Conservation (phyloP, 2,329 filamentous ascomycete genomes). For the Grosmannia serpens region DNA sequence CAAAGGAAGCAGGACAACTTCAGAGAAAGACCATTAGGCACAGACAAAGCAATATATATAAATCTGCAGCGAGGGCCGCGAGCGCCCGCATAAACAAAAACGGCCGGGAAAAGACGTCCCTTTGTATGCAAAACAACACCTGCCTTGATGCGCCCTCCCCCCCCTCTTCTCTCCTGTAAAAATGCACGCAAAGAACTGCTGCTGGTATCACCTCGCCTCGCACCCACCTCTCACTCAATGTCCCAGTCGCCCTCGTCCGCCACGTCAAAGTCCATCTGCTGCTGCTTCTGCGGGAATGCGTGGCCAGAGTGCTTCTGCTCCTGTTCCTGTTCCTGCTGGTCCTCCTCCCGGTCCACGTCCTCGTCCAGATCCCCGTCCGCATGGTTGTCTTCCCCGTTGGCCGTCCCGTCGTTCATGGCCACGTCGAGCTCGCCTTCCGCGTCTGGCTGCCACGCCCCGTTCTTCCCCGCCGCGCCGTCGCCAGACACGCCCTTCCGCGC, state of each 20-base stretch:
- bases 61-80: background rate
- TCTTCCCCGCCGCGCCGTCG: background rate
- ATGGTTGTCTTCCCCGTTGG: background rate
- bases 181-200: too few relatives aligned
- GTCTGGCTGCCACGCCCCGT: too few relatives aligned
- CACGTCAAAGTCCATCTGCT: slow-evolving; percentile 42
- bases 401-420: background rate
- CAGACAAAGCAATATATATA: background rate
- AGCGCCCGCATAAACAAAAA: too few relatives aligned
- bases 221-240: background rate
- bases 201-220: too few relatives aligned
- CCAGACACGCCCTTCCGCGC: too few relatives aligned
- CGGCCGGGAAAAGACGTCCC: too few relatives aligned
- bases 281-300: slow-evolving; percentile 14
- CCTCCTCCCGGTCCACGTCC: background rate
- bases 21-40: background rate
- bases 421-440: background rate
- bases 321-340: background rate
- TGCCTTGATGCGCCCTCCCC: too few relatives aligned
- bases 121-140: too few relatives aligned
- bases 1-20: slow-evolving; percentile 4
- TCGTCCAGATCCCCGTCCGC: background rate
- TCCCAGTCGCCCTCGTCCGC: slow-evolving; percentile 37
- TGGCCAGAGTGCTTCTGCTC: background rate
- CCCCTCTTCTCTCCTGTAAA: too few relatives aligned